Evolutionary conservation across 2,329 filamentous ascomycete species (phyloP), one percentile per base, ranked within the genome.

Genomic region (Dryadomyces quercivorus): DNA sequence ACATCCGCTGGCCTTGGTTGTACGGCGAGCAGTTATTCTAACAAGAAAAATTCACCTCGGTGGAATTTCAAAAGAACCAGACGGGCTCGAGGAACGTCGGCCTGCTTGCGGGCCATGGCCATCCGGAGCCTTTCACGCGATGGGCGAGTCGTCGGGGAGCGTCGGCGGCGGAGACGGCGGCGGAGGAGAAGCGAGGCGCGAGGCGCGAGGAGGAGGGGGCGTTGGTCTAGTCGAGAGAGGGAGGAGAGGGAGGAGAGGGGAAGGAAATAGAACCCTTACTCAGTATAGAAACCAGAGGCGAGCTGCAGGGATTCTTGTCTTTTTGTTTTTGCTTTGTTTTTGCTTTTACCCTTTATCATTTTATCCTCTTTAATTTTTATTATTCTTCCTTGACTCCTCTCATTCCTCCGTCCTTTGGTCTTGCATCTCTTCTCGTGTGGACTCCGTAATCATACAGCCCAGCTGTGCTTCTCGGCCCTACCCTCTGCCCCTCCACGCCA

Each of bases 231-330:
- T 40, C 12, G 7, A 26, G 21, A 47, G 21, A 16, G 45, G 21
- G 20, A 22, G 45, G 12, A 7, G 45, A 5, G 22, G 21, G 4
- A 18, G 21, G 20, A 22, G 45, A 16, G 20, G 45, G 7, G 22
- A 20, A 18, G 21, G 21, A 50, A 16, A 20, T 16, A 50, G 34
- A 20, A 22, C 13, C 12, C 47, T 57, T 58, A 44, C 55, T 53
- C 45, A 45, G 46, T 52, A 16, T 40, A 56, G 55, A 52, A 58
- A 47, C 18, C 48, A 55, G 26, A 58, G 56, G 55, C 57, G 53
- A 58, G 50, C 51, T 42, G 53, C 55, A 57, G 46, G 8, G 26
- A 2, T 26, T 26, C 15, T 47, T 47, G 2, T 44, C 12, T 45
- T 21, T 45, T 5, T 18, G 7, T 13, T 8, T 13, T 45, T 20